Base-by-base conservation (phyloP, 1,284 basidiomycete species). In the Stygiomarasmius scandens region DNA sequence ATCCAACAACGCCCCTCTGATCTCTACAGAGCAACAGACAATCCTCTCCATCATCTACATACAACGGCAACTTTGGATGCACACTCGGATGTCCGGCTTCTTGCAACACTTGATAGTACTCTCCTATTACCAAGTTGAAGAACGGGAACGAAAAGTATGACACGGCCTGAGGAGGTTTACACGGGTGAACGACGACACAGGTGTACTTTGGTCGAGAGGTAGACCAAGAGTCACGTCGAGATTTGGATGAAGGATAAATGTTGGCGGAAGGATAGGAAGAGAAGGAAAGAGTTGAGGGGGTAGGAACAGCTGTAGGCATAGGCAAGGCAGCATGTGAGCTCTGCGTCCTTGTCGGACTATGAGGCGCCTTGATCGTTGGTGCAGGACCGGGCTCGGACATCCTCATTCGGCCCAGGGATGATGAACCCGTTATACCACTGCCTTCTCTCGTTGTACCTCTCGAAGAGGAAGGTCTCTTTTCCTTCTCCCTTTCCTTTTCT, bases 41-140 rank as follows among this genome's bases (percentile, higher is more conserved):
- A 63, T 92, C 90, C 63, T 90, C 90, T 9, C 90, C 89, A 52
- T 91, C 89, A 63, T 91, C 89, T 32, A 92, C 85, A 65, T 85
- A 84, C 56, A 92, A 67, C 4, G 90, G 90, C 44, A 92, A 71
- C 61, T 87, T 83, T 2, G 79, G 77, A 64, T 90, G 88, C 25
- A 80, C 76, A 48, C 83, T 84, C 14, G 90, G 90, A 67, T 92
- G 90, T 0, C 90, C 90, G 0, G 83, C 85, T 69, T 92, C 90
- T 62, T 84, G 79, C 53, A 92, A 69, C 8, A 93, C 83, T 47
- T 87, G 82, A 56, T 85, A 85, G 38, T 84, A 67, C 32, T 87
- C 84, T 2, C 81, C 85, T 25, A 82, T 77, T 24, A 71, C 68
- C 16, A 93, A 76, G 14, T 76, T 80, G 68, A 91, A 88, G 76